Conservation (phyloP, 306 rosid genomes). For the Cucumis sativus region Cucumber_9930_V3 NC_026657.2:40484001-40484500, state of each 20-base stretch:
- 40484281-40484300: slow-evolving; percentile 55
- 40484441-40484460: slow-evolving; percentile 72
- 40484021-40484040: too few species aligned
- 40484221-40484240: slow-evolving; percentile 68
- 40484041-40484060: neutral
- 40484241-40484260: slow-evolving; percentile 58
- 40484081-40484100: neutral
- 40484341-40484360: neutral
- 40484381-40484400: slow-evolving; percentile 46
- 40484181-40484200: slow-evolving; percentile 41
- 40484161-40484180: slow-evolving; percentile 22
- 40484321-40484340: neutral
- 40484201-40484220: slow-evolving; percentile 26
- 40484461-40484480: neutral
- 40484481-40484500: neutral
- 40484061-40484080: neutral
- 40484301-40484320: slow-evolving; percentile 19
- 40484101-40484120: neutral
- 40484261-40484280: slow-evolving; percentile 80
- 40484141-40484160: slow-evolving; percentile 30
- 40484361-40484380: slow-evolving; percentile 18
- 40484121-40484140: slow-evolving; percentile 57
- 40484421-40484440: slow-evolving; percentile 64
- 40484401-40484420: slow-evolving; percentile 56
- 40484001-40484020: neutral